Conservation (phyloP, 345 rosid species). For the Eucalyptus erythrocorys region DNA sequence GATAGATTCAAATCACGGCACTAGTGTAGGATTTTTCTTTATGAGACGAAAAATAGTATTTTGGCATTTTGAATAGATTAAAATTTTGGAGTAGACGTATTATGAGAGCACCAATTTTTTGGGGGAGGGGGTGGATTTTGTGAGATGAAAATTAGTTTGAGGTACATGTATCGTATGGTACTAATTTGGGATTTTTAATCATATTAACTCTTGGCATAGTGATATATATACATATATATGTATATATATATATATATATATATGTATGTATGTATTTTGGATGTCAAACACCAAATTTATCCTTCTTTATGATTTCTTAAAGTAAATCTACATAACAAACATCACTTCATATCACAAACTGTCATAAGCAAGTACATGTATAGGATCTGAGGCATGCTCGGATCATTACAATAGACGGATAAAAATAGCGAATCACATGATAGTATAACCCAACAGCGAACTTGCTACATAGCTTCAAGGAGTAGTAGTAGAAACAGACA, state of each 20-base stretch:
- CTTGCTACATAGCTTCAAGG: not conserved
- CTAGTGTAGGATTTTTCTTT: not conserved
- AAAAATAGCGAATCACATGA: not conserved
- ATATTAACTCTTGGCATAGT: too few relatives aligned
- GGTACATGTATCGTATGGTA: too few relatives aligned
- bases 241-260: too few relatives aligned
- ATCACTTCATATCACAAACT: not conserved
- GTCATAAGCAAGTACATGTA: not conserved
- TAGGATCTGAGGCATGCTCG: not conserved
- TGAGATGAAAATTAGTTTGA: too few relatives aligned
- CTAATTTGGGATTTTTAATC: too few relatives aligned
- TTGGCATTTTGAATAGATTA: too few relatives aligned
- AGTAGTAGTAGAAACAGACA: not conserved
- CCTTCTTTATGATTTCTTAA: not conserved
- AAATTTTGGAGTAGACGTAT: too few relatives aligned
- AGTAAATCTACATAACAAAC: not conserved
- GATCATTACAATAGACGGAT: not conserved
- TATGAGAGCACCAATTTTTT: too few relatives aligned
- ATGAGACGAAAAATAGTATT: not conserved
- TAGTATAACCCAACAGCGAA: not conserved
- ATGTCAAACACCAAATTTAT: too few relatives aligned
- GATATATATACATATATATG: fast-evolving
- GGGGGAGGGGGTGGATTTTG: fast-evolving
- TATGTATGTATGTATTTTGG: too few relatives aligned
- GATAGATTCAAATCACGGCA: not conserved